Evolutionary conservation across 2,329 filamentous ascomycete genomes (phyloP), one percentile per base, ranked within the genome.

Genomic region (Exserohilum rostratum): DNA sequence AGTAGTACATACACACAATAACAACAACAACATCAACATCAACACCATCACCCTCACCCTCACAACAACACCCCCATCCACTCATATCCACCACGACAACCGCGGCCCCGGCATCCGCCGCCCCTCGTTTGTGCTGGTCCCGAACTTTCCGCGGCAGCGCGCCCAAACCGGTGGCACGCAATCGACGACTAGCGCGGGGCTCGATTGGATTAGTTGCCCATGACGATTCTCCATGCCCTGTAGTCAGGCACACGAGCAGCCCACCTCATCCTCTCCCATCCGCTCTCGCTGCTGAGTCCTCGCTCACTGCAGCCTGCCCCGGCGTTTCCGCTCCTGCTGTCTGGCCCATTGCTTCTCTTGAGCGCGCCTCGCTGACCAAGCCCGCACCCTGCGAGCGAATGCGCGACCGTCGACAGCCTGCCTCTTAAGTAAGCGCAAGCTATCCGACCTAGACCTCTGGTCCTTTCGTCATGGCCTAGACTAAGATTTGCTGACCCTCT

Each of bases 381-480:
- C 42, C 50, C 39, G 33, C 42, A 52, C 43, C 48, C 46, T 29
- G 58, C 56, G 56, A 62, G n/a, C 18, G 12, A 39, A 57, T 57
- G 57, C 55, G 57, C 49, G 56, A 37, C 55, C 58, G 49, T 55
- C 59, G 38, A 39, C 17, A 43, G 49, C 54, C 60, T 43, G 30
- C 52, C 50, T 49, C 39, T 47, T 45, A 46, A 29, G 62, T 63
- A 62, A 60, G 60, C 60, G 62, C 57, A 55, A 60, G 57, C 60
- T 59, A 53, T 50, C 47, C 55, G 33, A 48, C 53, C 55, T 57
- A 63, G 59, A 58, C 58, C 31, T 56, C 52, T 53, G 50, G 40
- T 48, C 42, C 58, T 64, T 60, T 60, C 62, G 60, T 65, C 62
- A 66, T 68, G 57, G 53, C 52, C 43, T 35, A 30, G 39, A 22